Base-by-base conservation (phyloP, 257 asterid species). In the Pogostemon cablin region DNA sequence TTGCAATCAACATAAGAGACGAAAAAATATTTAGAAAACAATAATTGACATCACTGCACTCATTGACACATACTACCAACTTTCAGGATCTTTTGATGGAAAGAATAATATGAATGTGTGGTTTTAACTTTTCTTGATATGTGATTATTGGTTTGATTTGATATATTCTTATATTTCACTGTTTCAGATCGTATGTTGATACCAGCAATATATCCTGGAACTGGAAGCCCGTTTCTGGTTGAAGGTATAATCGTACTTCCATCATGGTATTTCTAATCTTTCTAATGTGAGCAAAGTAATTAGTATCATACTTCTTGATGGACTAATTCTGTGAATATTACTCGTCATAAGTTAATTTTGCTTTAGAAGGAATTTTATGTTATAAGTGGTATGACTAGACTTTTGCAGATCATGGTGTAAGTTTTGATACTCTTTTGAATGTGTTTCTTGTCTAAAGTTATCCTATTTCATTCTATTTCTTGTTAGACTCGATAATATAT, bases 131-230 rank as follows among this genome's bases (percentile, higher is more conserved):
- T 61, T 60, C 46, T 34, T 32, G 10, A 47, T 65, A 32, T 10
- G 20, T 48, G 55, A 35, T 44, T 7, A 38, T 49, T 70, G 47
- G 39, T 20, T 67, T 46, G 6, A 3, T 72, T 72, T 78, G 60
- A 66, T 49, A 15, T 41, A 65, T 34, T 43, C 37, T 62, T 38
- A 55, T 3, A 38, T 72, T 56, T 75, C 66, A 47, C 56, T 56
- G 59, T 61, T 76, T 79, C 81, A 84, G 86, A 71, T 81, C 86
- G 32, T 81, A 84, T 40, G 88, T 80, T 15, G 86, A 84, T 77
- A 71, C 84, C 39, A 68, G 74, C 75, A 84, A 78, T 68, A 48
- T 81, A 76, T 59, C 86, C 66, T 84, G 84, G 86, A 79, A 75
- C 6, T 68, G 86, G 84, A 81, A 75, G 78, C 74, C 72, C 56